A percentile compares a stretch with the other conserved stretches of the same genome.
These are phyloP conservation scores for Anthracocystis panici-leucophaei DNA, from an alignment of 1,284 basidiomycete genomes.

Conservation along the genomic window DNA sequence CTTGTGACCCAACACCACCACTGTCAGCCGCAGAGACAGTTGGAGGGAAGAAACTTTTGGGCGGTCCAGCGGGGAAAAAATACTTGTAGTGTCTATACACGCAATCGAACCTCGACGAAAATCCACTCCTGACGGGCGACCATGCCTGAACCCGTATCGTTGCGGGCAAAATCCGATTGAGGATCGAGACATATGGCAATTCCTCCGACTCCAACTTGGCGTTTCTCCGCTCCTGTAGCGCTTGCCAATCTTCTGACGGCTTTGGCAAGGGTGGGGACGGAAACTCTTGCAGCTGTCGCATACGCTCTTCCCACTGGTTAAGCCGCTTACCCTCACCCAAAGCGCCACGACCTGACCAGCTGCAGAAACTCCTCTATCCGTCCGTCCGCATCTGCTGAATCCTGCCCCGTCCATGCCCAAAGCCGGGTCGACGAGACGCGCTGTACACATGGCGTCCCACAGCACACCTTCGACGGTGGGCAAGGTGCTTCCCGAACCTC, in stretches of 20 bases:
- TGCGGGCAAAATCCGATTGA: conserved; percentile 90
- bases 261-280: neutral
- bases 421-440: conserved; percentile 58
- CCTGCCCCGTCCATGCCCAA: conserved; percentile 75
- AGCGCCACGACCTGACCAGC: conserved; percentile 93
- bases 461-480: conserved; percentile 92
- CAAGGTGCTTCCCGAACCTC: conserved; percentile 72
- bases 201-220: conserved; percentile 71
- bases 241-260: conserved; percentile 16
- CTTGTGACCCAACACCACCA: neutral
- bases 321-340: conserved; percentile 73
- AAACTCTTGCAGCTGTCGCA: conserved; percentile 15
- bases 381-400: conserved; percentile 91
- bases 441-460: conserved; percentile 76
- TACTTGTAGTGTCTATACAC: conserved; percentile 95
- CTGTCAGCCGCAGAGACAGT: neutral
- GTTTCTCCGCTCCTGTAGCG: conserved; percentile 49
- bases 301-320: conserved; percentile 50
- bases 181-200: conserved; percentile 81
- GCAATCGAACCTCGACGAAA: conserved; percentile 91
- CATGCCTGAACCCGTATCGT: conserved; percentile 93
- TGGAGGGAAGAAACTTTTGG: conserved; percentile 35
- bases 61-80: conserved; percentile 75
- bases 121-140: conserved; percentile 85
- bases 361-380: conserved; percentile 93